A percentile compares a stretch with the other conserved stretches of the same genome.
These are phyloP conservation scores for Fusarium robinianum DNA, from an alignment of 2,329 filamentous ascomycete species.

Conservation along the genomic window DNA sequence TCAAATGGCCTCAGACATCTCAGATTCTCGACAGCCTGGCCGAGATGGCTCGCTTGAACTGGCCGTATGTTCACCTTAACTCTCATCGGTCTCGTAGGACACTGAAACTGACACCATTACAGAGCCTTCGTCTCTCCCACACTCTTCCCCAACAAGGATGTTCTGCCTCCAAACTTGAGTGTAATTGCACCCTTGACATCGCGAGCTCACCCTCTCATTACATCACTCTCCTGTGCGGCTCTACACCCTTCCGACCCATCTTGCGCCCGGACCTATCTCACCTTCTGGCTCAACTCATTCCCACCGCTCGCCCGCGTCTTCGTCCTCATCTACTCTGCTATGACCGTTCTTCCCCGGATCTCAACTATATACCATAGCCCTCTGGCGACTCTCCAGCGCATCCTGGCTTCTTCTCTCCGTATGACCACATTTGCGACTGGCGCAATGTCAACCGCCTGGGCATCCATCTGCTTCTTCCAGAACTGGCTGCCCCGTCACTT, in stretches of 20 bases:
- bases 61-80: constrained; percentile 70
- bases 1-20: constrained; percentile 75
- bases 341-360: constrained; percentile 69
- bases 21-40: constrained; percentile 82
- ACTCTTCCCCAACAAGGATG: constrained; percentile 74
- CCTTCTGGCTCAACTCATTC: constrained; percentile 85
- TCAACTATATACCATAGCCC: constrained; percentile 71
- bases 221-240: constrained; percentile 82
- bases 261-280: constrained; percentile 83
- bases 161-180: constrained; percentile 67
- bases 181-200: constrained; percentile 78
- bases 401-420: constrained; percentile 72
- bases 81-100: too few relatives aligned
- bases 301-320: constrained; percentile 78
- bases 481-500: constrained; percentile 72
- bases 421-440: constrained; percentile 76
- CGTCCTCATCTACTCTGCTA: constrained; percentile 71
- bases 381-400: constrained; percentile 64
- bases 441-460: constrained; percentile 86
- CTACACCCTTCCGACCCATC: constrained; percentile 88
- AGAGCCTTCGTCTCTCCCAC: constrained; percentile 83
- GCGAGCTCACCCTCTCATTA: constrained; percentile 84
- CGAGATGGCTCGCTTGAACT: constrained; percentile 78
- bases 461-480: constrained; percentile 87
- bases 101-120: constrained; percentile 10